phyloP scores from a whole-genome alignment of 352 stramenopile genomes.

The Peronospora tabacina region DNA sequence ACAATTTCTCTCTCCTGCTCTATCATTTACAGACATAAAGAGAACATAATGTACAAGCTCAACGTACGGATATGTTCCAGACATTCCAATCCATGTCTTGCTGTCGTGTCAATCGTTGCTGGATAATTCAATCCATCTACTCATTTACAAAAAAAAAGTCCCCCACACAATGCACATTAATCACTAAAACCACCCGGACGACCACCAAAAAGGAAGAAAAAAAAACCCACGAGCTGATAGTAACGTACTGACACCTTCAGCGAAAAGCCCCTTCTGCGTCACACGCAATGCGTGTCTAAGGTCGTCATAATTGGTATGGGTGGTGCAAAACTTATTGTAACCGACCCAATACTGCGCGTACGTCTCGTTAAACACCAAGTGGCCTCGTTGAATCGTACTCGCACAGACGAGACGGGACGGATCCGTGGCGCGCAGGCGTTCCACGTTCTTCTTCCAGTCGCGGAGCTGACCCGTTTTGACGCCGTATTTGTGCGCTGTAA shows the following conservation, averaged over 20 bases:
- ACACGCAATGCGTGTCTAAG: slow-evolving; percentile 61
- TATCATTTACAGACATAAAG: not conserved
- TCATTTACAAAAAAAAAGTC: too few relatives aligned
- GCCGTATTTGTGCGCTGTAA: slow-evolving; percentile 78
- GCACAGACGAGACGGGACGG: slow-evolving; percentile 73
- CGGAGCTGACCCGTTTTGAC: slow-evolving; percentile 83
- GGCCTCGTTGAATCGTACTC: slow-evolving; percentile 72
- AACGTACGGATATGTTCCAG: slow-evolving; percentile 50
- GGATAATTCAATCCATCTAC: slow-evolving; percentile 59
- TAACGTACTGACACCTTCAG: slow-evolving; percentile 68
- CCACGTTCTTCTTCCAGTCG: slow-evolving; percentile 85
- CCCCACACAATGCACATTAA: not conserved
- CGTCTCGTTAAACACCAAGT: slow-evolving; percentile 84
- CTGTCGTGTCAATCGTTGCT: slow-evolving; percentile 49
- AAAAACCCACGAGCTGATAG: too few relatives aligned
- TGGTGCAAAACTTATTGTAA: slow-evolving; percentile 84
- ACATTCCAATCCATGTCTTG: slow-evolving; percentile 51
- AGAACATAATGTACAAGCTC: too few relatives aligned
- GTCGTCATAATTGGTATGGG: slow-evolving; percentile 58
- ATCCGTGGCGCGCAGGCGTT: slow-evolving; percentile 65
- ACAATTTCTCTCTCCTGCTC: not conserved
- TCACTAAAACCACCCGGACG: too few relatives aligned
- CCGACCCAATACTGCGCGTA: slow-evolving; percentile 86
- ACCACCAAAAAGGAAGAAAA: too few relatives aligned
- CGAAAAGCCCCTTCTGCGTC: slow-evolving; percentile 63